Conservation (phyloP, 805 yeast genomes). For the Starmerella bombi region DNA sequence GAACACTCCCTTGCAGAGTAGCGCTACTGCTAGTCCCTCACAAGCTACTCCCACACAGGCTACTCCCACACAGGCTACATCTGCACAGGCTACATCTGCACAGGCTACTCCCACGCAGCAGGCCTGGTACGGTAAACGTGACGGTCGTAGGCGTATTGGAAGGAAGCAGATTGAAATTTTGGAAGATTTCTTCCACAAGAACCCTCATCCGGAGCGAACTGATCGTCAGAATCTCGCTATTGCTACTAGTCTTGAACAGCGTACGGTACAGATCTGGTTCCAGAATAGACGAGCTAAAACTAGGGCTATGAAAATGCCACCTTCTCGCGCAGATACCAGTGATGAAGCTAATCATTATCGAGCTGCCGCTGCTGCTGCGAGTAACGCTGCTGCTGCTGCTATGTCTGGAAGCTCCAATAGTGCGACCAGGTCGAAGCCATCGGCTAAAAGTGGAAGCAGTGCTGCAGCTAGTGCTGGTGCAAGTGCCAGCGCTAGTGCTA, state of each 20-base stretch:
- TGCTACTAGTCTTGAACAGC: constrained; percentile 63
- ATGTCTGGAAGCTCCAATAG: background rate
- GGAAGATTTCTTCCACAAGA: constrained; percentile 53
- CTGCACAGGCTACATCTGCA: background rate
- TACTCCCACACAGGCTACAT: background rate
- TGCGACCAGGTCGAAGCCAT: background rate
- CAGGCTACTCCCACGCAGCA: background rate
- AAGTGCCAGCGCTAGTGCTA: background rate
- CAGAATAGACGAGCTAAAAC: constrained; percentile 57
- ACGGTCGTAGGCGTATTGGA: constrained; percentile 22
- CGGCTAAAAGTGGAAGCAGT: background rate
- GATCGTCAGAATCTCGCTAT: constrained; percentile 56
- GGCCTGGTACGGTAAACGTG: constrained; percentile 8
- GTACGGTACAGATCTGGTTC: constrained; percentile 88
- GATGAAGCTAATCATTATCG: constrained; percentile 8
- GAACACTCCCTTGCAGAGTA: background rate
- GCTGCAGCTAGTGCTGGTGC: background rate
- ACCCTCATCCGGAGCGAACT: constrained; percentile 64
- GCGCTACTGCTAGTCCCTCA: background rate
- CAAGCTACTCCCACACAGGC: background rate
- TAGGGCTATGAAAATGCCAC: constrained; percentile 16
- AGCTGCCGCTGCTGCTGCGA: constrained; percentile 16
- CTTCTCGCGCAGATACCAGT: constrained; percentile 10
- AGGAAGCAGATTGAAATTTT: constrained; percentile 37
- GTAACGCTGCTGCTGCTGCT: constrained; percentile 6